These are phyloP conservation scores for Trichocladium antarcticum DNA, from an alignment of 495 filamentous ascomycete genomes.

Conservation along the genomic window DNA sequence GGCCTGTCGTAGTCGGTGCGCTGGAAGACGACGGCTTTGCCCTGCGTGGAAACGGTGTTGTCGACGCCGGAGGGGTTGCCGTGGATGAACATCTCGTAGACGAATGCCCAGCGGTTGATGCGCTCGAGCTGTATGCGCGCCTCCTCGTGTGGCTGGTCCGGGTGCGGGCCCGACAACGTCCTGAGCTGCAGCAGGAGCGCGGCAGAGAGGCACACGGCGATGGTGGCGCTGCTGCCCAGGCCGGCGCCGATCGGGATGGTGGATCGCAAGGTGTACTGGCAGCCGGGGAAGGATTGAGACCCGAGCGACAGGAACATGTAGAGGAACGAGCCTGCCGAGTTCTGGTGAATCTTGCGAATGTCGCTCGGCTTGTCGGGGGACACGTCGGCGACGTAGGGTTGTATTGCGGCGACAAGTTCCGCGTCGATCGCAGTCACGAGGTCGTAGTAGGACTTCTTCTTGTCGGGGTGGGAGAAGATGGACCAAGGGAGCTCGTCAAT, in stretches of 20 bases:
- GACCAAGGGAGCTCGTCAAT: slow-evolving; percentile 83
- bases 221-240: slow-evolving; percentile 84
- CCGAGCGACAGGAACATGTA: slow-evolving; percentile 89
- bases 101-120: slow-evolving; percentile 95
- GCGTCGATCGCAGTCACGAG: slow-evolving; percentile 73
- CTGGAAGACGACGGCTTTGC: slow-evolving; percentile 86
- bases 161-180: slow-evolving; percentile 76
- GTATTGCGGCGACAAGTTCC: slow-evolving; percentile 64
- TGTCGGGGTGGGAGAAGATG: slow-evolving; percentile 61
- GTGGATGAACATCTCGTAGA: slow-evolving; percentile 93
- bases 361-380: slow-evolving; percentile 52
- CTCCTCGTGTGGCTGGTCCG: slow-evolving; percentile 73
- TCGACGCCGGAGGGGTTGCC: slow-evolving; percentile 93
- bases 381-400: slow-evolving; percentile 60
- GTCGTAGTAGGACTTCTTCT: slow-evolving; percentile 90
- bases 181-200: slow-evolving; percentile 82
- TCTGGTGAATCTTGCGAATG: slow-evolving; percentile 65
- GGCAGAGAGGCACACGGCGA: slow-evolving; percentile 77
- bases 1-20: slow-evolving; percentile 66
- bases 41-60: slow-evolving; percentile 89
- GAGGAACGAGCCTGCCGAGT: slow-evolving; percentile 72
- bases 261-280: slow-evolving; percentile 82
- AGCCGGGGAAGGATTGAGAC: slow-evolving; percentile 61
- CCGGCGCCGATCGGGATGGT: slow-evolving; percentile 90
- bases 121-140: slow-evolving; percentile 76